Percentiles rank a stretch among this genome's conserved stretches.
Conservation (phyloP, 345 rosid species). For the Gossypium herbaceum region DNA sequence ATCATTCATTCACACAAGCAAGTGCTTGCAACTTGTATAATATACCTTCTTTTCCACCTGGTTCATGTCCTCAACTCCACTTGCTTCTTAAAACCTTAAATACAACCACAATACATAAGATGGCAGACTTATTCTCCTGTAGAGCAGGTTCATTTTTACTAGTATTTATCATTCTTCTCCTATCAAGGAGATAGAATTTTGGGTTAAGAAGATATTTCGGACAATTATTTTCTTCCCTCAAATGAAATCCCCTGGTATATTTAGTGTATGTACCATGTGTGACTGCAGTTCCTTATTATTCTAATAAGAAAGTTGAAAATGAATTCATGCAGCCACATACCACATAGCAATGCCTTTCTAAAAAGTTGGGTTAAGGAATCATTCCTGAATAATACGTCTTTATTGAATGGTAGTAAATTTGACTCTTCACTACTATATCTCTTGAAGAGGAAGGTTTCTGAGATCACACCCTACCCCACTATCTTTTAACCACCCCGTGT, state of each 20-base stretch:
- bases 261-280: not conserved
- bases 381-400: not conserved
- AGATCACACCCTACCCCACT: not conserved
- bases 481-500: not conserved
- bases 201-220: not conserved
- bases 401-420: not conserved
- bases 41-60: not conserved
- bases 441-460: not conserved
- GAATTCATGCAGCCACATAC: not conserved
- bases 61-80: not conserved
- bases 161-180: slow-evolving; percentile 6
- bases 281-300: not conserved
- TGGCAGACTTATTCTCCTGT: not conserved
- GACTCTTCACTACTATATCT: not conserved
- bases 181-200: not conserved
- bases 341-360: not conserved
- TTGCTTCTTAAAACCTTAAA: not conserved
- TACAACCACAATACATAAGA: not conserved
- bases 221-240: not conserved
- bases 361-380: not conserved
- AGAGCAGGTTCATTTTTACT: not conserved
- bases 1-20: not conserved
- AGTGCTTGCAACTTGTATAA: not conserved
- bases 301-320: not conserved
- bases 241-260: not conserved